A percentile compares a stretch with the other conserved stretches of the same genome.
Conservation (phyloP, 441 rosid species). For the Manihot esculenta region DNA sequence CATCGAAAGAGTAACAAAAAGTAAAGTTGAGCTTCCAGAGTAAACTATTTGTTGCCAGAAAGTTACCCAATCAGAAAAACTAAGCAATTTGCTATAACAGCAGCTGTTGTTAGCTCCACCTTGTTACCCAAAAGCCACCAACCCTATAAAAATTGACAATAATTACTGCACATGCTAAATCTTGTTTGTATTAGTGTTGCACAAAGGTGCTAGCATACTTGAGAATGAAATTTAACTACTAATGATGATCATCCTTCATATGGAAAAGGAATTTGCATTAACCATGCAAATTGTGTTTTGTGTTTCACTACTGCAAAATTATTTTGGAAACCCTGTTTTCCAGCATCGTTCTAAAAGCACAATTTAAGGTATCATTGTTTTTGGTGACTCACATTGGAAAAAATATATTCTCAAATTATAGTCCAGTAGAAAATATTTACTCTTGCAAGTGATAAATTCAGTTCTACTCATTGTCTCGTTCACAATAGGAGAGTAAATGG, state of each 20-base stretch:
- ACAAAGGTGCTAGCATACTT: neutral
- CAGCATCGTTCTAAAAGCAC: neutral
- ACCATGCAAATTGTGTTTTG: neutral
- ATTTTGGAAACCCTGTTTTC: neutral
- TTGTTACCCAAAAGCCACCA: slow-evolving; percentile 92
- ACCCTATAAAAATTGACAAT: slow-evolving; percentile 43
- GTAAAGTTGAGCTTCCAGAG: neutral
- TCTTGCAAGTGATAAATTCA: neutral
- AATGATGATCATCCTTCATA: neutral
- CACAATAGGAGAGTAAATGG: neutral
- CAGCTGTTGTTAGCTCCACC: slow-evolving; percentile 61
- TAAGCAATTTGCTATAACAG: slow-evolving; percentile 55
- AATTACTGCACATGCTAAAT: slow-evolving; percentile 11
- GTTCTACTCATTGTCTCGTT: neutral
- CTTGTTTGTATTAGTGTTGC: neutral
- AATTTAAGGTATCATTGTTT: neutral
- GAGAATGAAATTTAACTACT: neutral
- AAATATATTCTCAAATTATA: neutral
- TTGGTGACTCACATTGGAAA: neutral
- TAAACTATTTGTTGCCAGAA: slow-evolving; percentile 10
- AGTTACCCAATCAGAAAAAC: slow-evolving; percentile 75
- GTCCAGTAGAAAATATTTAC: neutral
- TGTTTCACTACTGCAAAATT: neutral
- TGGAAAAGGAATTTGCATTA: neutral
- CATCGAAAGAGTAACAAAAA: slow-evolving; percentile 6